Conservation (phyloP, 192 early-diverging fungal genomes). For the Backusella westeae region DNA sequence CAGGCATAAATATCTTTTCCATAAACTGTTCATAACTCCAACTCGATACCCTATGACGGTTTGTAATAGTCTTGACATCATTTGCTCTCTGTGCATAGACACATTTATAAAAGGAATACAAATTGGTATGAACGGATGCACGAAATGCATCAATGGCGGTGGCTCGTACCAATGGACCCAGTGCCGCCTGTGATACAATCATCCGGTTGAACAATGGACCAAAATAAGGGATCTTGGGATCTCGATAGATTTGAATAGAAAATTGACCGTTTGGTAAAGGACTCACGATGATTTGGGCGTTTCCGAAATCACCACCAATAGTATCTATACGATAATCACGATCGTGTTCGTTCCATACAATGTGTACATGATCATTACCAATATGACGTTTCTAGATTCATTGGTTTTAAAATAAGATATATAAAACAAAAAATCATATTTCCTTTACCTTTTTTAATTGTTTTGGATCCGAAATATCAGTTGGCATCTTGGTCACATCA, state of each 20-base stretch:
- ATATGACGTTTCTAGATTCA: constrained; percentile 90
- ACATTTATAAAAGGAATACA: constrained; percentile 47
- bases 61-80: constrained; percentile 57
- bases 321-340: constrained; percentile 85
- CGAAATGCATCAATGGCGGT: constrained; percentile 79
- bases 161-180: constrained; percentile 76
- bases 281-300: constrained; percentile 88
- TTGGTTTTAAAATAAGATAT: too few relatives aligned
- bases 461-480: constrained; percentile 72
- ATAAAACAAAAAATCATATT: neutral
- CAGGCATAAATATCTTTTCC: constrained; percentile 36
- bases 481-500: constrained; percentile 87
- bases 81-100: constrained; percentile 55
- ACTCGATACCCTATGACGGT: constrained; percentile 54
- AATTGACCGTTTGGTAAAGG: constrained; percentile 70
- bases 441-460: constrained; percentile 85
- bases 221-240: constrained; percentile 73
- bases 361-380: constrained; percentile 98
- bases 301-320: constrained; percentile 98
- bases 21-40: constrained; percentile 42
- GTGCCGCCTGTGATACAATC: constrained; percentile 68
- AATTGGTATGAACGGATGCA: constrained; percentile 34
- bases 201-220: constrained; percentile 82
- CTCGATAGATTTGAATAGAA: constrained; percentile 56
- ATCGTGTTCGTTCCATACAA: constrained; percentile 95